phyloP scores from a whole-genome alignment of 345 rosid species.

The Ceriops zippeliana region DNA sequence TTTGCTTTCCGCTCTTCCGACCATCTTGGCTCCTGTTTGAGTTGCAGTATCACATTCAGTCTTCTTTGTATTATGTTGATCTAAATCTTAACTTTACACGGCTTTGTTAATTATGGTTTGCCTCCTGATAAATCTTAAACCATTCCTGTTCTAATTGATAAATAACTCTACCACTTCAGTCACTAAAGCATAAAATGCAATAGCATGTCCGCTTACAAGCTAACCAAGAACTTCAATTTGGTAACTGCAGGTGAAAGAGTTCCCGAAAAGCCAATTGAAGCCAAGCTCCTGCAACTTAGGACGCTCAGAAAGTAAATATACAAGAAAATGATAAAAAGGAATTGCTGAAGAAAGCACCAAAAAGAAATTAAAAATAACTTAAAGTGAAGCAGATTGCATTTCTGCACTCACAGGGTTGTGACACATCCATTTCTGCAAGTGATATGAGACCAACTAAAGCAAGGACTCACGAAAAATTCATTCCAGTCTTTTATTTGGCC shows the following conservation, averaged over 20 bases:
- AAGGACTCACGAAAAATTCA: slow-evolving; percentile 64
- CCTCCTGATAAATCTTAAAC: not conserved
- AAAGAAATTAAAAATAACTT: not conserved
- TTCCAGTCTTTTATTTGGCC: slow-evolving; percentile 56
- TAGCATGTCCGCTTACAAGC: slow-evolving; percentile 48
- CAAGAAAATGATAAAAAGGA: slow-evolving; percentile 3
- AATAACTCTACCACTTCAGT: not conserved
- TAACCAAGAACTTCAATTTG: slow-evolving; percentile 64
- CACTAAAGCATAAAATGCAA: not conserved
- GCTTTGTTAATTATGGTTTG: too few relatives aligned
- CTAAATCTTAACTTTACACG: not conserved
- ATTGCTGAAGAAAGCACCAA: slow-evolving; percentile 2
- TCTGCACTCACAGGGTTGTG: slow-evolving; percentile 58
- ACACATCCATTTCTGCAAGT: slow-evolving; percentile 68
- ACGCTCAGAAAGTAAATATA: slow-evolving; percentile 10
- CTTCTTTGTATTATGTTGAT: too few relatives aligned
- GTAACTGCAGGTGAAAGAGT: slow-evolving; percentile 65
- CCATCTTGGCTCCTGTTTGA: too few relatives aligned
- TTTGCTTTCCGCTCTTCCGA: too few relatives aligned
- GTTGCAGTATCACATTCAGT: too few relatives aligned
- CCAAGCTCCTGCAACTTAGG: slow-evolving; percentile 50
- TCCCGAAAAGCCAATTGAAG: slow-evolving; percentile 77
- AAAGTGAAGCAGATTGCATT: not conserved
- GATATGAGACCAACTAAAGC: slow-evolving; percentile 83
- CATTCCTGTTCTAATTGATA: not conserved